Percentiles rank a stretch among this genome's conserved stretches.
Conservation (phyloP, 2,329 filamentous ascomycete genomes). For the Penicillium sp. region DNA sequence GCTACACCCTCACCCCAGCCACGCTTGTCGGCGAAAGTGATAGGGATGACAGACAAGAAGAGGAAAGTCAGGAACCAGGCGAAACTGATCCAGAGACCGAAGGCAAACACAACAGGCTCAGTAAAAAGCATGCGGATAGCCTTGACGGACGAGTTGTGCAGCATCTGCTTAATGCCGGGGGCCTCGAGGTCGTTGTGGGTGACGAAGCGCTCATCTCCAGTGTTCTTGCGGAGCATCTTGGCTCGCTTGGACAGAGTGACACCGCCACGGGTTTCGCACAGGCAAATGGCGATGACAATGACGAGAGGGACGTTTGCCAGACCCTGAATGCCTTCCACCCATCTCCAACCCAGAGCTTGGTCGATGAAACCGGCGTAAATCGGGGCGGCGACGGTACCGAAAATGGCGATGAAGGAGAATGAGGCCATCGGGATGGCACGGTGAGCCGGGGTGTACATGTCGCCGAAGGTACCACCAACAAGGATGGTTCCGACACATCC, state of each 20-base stretch:
- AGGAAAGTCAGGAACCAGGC: conserved; percentile 57
- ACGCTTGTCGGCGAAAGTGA: conserved; percentile 54
- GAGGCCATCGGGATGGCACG: conserved; percentile 51
- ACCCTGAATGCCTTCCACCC: conserved; percentile 56
- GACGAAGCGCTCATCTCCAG: conserved; percentile 53
- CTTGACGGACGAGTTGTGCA: conserved; percentile 51
- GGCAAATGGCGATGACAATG: conserved; percentile 46
- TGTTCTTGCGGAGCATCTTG: conserved; percentile 48
- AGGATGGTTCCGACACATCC: conserved; percentile 54
- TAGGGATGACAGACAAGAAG: conserved; percentile 54
- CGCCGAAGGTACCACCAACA: conserved; percentile 52
- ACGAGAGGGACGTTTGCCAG: conserved; percentile 53
- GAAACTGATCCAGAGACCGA: conserved; percentile 55
- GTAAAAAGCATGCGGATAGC: conserved; percentile 52
- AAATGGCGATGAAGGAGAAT: conserved; percentile 53
- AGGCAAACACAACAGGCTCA: conserved; percentile 53
- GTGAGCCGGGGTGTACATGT: conserved; percentile 51
- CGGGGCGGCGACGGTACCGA: conserved; percentile 55
- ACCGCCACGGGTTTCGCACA: conserved; percentile 51
- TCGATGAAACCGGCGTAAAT: conserved; percentile 59
- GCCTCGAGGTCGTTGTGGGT: conserved; percentile 54
- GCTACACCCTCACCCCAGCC: conserved; percentile 54
- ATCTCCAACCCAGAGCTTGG: conserved; percentile 54
- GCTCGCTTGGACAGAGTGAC: conserved; percentile 53
- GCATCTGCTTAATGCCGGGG: conserved; percentile 45